Base-by-base conservation (phyloP, 306 rosid genomes). In the Vicia faba region DNA sequence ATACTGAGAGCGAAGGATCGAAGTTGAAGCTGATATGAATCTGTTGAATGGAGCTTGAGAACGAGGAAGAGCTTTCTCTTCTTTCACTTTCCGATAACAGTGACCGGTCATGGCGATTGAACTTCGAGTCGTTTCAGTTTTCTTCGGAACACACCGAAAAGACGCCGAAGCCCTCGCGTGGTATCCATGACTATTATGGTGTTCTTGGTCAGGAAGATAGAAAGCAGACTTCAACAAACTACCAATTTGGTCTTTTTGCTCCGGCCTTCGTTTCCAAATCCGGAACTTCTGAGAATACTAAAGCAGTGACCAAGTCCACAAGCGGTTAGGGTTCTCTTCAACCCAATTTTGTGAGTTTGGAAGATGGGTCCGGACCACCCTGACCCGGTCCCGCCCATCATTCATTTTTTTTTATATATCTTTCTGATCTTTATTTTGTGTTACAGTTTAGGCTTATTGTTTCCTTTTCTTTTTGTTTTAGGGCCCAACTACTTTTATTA, bases 211-310 rank as follows among this genome's bases (percentile, higher is more conserved):
- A 61, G 67, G 78, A 48, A 11, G 85, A 76, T 39, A 55, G 75
- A 16, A 80, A 74, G 63, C 87, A 75, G 49, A 31, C 68, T 66
- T 64, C 75, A 40, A 83, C 61, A 71, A 66, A 80, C 85, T 86
- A 84, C 70, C 89, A 86, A 70, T 89, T 93, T 64, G 98, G 97
- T 49, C 97, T 96, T 64, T 89, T 93, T 11, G 93, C 95, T 56
- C 98, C 97, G 5, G 80, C 74, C 11, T 79, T 59, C 11, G 82
- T 77, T 5, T 79, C 87, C 62, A 80, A 81, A 77, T 77, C 16
- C 11, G 79, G 75, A 31, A 61, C 61, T 16, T 61, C 87, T 10
- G 84, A 72, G 76, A 85, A 71, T 56, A 31, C 36, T 31, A 70
- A 56, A 40, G 72, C 25, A n/a, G n/a, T n/a, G n/a, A n/a, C n/a